These are phyloP conservation scores for Monilinia laxa DNA, from an alignment of 2,329 filamentous ascomycete genomes.

Conservation along the genomic window DNA sequence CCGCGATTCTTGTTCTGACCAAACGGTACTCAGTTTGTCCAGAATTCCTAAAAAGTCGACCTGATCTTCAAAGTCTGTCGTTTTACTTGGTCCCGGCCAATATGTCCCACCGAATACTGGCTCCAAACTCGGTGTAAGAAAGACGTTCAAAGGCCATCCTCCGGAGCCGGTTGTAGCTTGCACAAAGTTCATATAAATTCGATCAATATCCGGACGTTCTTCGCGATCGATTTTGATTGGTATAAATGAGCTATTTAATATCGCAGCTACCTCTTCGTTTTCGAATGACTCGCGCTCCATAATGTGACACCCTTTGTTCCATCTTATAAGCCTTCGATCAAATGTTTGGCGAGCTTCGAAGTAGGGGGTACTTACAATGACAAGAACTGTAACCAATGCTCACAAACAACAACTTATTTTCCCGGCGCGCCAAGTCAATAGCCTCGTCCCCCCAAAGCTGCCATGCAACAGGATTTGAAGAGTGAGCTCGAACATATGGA, in stretches of 20 bases:
- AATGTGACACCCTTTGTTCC: constrained; percentile 70
- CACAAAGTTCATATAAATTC: constrained; percentile 98
- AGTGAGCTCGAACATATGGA: constrained; percentile 71
- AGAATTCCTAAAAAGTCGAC: constrained; percentile 83
- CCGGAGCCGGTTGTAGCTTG: constrained; percentile 87
- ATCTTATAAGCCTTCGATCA: background rate
- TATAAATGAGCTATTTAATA: constrained; percentile 85
- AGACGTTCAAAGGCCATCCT: constrained; percentile 96
- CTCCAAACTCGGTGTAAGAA: constrained; percentile 87
- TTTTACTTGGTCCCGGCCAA: constrained; percentile 63
- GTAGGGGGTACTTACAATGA: constrained; percentile 66
- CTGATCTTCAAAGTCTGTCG: constrained; percentile 51
- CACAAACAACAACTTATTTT: constrained; percentile 88
- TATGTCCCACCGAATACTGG: constrained; percentile 97
- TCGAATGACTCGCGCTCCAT: constrained; percentile 92
- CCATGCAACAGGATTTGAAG: constrained; percentile 84
- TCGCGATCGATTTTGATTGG: constrained; percentile 93
- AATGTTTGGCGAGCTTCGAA: background rate
- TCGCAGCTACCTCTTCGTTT: constrained; percentile 72
- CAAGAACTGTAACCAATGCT: constrained; percentile 95
- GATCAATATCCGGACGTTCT: constrained; percentile 89
- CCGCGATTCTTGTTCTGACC: constrained; percentile 79
- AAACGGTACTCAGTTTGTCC: constrained; percentile 71
- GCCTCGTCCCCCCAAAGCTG: constrained; percentile 81
- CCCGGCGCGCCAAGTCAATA: constrained; percentile 70